Conservation (phyloP, 306 rosid species). For the Hippophae gyantsensis region DNA sequence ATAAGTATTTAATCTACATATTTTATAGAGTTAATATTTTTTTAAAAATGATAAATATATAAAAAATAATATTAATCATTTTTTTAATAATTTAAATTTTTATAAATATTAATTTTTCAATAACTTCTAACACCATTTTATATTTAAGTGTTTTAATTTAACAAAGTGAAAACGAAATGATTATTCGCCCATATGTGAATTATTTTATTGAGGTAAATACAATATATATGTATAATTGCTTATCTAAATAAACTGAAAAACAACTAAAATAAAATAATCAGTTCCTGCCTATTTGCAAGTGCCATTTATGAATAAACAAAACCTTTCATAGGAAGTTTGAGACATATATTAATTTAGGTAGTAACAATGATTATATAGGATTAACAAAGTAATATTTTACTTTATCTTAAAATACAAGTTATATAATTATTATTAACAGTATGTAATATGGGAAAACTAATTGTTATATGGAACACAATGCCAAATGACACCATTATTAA, state of each 20-base stretch:
- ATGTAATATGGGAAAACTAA: constrained; percentile 19
- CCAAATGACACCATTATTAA: constrained; percentile 16
- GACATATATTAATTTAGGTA: constrained; percentile 16
- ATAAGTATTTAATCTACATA: no score
- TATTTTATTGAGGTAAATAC: not conserved
- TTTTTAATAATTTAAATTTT: no score
- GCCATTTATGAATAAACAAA: constrained; percentile 26
- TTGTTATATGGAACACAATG: constrained; percentile 23
- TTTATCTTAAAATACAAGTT: constrained; percentile 16
- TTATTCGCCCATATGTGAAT: constrained; percentile 7
- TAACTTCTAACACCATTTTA: no score
- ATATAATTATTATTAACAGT: not conserved
- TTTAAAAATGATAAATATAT: no score
- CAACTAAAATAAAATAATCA: constrained; percentile 19
- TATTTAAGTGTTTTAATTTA: not conserved
- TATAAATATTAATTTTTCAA: no score
- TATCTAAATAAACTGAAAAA: constrained; percentile 14
- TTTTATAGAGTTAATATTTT: no score
- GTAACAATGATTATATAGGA: constrained; percentile 33
- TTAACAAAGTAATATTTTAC: constrained; percentile 11
- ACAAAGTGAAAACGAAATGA: constrained; percentile 3
- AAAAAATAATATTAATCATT: no score
- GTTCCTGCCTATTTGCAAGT: constrained; percentile 75
- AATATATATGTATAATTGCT: not conserved
- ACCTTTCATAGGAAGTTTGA: constrained; percentile 41